A percentile compares a stretch with the other conserved stretches of the same genome.
Conservation (phyloP, 2,329 filamentous ascomycete genomes). For the Raffaelea deltoideospora region DNA sequence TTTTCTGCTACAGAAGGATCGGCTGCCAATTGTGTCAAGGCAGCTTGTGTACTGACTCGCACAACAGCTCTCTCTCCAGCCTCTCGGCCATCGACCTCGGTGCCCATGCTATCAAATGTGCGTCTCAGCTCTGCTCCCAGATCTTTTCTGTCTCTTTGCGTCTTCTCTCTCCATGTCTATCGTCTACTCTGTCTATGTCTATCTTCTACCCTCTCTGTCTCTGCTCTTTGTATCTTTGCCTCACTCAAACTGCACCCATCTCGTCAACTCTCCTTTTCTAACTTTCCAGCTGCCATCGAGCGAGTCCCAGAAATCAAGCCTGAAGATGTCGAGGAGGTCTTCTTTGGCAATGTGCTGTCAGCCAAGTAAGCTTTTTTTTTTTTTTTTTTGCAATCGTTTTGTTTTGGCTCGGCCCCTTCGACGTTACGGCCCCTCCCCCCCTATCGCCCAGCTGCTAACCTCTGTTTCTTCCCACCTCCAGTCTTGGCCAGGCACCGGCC, state of each 20-base stretch:
- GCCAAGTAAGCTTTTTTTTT: constrained; percentile 56
- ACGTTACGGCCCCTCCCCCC: too few species aligned
- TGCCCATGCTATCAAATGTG: constrained; percentile 84
- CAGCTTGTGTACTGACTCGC: too few species aligned
- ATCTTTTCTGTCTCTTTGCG: too few species aligned
- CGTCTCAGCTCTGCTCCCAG: not conserved
- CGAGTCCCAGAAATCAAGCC: constrained; percentile 76
- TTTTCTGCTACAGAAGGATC: not conserved
- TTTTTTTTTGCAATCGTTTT: too few species aligned
- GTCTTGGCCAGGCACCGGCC: constrained; percentile 89
- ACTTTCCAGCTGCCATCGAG: constrained; percentile 53
- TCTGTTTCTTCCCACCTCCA: constrained; percentile 20
- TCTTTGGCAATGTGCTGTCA: constrained; percentile 95
- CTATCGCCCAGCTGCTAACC: not conserved
- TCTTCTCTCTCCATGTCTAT: too few species aligned
- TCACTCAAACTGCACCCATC: too few species aligned
- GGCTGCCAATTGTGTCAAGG: constrained; percentile 5
- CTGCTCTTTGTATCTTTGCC: too few species aligned
- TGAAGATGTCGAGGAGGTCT: constrained; percentile 86
- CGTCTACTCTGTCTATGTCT: too few species aligned
- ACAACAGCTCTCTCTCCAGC: constrained; percentile 79
- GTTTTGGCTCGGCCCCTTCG: not conserved
- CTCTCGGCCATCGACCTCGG: constrained; percentile 77
- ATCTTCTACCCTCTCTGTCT: too few species aligned
- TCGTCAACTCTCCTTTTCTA: too few species aligned